phyloP scores from a whole-genome alignment of 306 rosid genomes.

The Cucumis hystrix region DNA sequence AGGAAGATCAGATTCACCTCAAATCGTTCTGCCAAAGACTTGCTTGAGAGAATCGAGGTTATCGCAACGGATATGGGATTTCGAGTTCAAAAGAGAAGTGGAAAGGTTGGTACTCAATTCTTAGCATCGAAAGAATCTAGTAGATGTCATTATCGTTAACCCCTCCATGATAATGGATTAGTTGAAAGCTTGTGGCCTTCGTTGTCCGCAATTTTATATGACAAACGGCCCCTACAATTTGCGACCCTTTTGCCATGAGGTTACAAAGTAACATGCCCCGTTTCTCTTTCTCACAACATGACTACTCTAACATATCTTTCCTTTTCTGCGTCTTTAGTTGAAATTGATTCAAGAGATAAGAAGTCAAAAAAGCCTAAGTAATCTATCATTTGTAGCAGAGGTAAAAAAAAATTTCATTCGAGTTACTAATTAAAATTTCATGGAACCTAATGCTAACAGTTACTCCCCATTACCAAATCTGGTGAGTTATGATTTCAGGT shows the following conservation, averaged over 20 bases:
- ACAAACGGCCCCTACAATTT: not conserved
- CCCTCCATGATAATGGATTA: not conserved
- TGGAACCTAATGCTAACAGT: not conserved
- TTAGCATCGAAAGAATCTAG: not conserved
- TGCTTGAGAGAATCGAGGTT: conserved; percentile 58
- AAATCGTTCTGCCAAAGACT: conserved; percentile 52
- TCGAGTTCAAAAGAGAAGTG: conserved; percentile 66
- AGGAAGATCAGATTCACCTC: conserved; percentile 90
- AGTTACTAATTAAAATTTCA: not conserved
- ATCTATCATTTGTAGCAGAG: conserved; percentile 72
- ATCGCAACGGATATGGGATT: conserved; percentile 61
- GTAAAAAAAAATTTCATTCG: conserved; percentile 22
- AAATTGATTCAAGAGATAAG: conserved; percentile 53
- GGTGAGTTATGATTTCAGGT: conserved; percentile 30
- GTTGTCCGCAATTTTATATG: not conserved
- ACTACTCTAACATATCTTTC: not conserved
- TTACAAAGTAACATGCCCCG: not conserved
- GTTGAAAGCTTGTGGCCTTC: not conserved
- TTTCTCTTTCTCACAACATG: not conserved
- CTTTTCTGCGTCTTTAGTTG: conserved; percentile 37
- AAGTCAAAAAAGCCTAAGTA: conserved; percentile 31
- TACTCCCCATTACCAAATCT: not conserved
- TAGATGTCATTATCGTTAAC: not conserved
- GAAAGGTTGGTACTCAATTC: conserved; percentile 37
- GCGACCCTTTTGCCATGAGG: not conserved